Evolutionary conservation across 75 land plant species (phyloP), one percentile per base, ranked within the genome.

Genomic region (Cryptomeria japonica): DNA sequence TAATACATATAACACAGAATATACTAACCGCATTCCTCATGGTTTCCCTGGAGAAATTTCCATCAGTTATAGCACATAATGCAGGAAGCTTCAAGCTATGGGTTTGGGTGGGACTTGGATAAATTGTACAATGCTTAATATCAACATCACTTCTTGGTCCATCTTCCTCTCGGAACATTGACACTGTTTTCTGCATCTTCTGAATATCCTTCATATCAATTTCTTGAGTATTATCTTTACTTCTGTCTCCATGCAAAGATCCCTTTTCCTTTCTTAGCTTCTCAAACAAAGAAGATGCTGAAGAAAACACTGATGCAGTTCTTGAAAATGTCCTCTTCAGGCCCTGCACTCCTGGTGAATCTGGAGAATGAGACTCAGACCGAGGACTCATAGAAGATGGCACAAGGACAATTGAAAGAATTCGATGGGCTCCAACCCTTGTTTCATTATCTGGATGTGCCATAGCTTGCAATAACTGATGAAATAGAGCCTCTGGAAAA

Each of bases 391-490:
- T 92, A 47, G 99, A 94, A 87, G 97, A 90, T 86, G 99, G 97
- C 84, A 96, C 96, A 85, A 98, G 93, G 42, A 98, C 95, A 89
- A 96, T 89, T 32, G 94, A 93, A 88, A 98, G 96, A 22, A 97
- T 93, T 9, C 92, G 92, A 86, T 98, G 99, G 47, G 99, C 97
- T 56, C 96, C 96, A 80, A 97, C 87, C 61, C 99, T 91, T 64
- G 96, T 98, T 89, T 97, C 96, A 87, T 91, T 86, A 84, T 98
- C 99, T 86, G 99, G 96, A 86, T 97, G 96, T 83, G 95, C 94
- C 99, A 98, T 98, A 77, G 97, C 96, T 41, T 91, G 93, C 47
- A 97, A 93, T 77, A 98, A 87, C 84, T 98, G 97, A 88, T 95
- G 93, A 91, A 97, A 95, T 39, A 98, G 88, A 42, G 95, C 93